Percentiles rank a stretch among this genome's conserved stretches.
Conservation (phyloP, 2,329 filamentous ascomycete genomes). For the Mycosphaerella sp. region DNA sequence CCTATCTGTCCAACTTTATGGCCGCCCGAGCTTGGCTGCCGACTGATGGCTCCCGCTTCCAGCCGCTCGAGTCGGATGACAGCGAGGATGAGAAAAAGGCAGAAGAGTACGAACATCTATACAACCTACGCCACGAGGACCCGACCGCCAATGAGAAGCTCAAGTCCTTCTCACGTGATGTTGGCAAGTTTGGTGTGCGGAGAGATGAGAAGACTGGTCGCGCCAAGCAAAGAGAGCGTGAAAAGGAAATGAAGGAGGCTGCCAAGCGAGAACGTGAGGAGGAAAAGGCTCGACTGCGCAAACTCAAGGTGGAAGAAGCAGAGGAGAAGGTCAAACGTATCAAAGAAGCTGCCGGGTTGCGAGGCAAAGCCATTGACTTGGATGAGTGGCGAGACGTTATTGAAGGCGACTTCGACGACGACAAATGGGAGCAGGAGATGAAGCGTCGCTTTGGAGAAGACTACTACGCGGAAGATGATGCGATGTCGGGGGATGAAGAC, state of each 20-base stretch:
- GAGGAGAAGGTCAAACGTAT: conserved; percentile 82
- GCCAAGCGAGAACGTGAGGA: conserved; percentile 69
- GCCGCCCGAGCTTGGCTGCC: conserved; percentile 84
- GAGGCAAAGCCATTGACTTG: conserved; percentile 58
- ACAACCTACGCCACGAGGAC: conserved; percentile 94
- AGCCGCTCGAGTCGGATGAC: conserved; percentile 89
- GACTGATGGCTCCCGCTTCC: conserved; percentile 57
- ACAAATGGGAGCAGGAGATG: conserved; percentile 89
- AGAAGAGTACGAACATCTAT: conserved; percentile 84
- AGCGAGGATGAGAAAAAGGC: conserved; percentile 67
- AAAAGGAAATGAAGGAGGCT: conserved; percentile 69
- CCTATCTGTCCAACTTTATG: conserved; percentile 92
- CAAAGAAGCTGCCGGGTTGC: conserved; percentile 77
- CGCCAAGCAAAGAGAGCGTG: conserved; percentile 70
- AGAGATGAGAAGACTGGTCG: conserved; percentile 78
- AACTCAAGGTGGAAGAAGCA: conserved; percentile 84
- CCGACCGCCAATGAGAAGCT: conserved; percentile 85
- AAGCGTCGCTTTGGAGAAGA: conserved; percentile 76
- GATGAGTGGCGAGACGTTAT: conserved; percentile 81
- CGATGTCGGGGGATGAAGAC: conserved; percentile 38
- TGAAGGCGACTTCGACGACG: conserved; percentile 81
- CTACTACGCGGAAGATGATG: conserved; percentile 71
- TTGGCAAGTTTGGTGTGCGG: conserved; percentile 75
- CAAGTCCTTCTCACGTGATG: conserved; percentile 81
- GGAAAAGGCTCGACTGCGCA: conserved; percentile 76